Percentiles rank a stretch among this genome's conserved stretches.
phyloP scores from a whole-genome alignment of 2,329 filamentous ascomycete species.

The Monilinia fructicola region DNA sequence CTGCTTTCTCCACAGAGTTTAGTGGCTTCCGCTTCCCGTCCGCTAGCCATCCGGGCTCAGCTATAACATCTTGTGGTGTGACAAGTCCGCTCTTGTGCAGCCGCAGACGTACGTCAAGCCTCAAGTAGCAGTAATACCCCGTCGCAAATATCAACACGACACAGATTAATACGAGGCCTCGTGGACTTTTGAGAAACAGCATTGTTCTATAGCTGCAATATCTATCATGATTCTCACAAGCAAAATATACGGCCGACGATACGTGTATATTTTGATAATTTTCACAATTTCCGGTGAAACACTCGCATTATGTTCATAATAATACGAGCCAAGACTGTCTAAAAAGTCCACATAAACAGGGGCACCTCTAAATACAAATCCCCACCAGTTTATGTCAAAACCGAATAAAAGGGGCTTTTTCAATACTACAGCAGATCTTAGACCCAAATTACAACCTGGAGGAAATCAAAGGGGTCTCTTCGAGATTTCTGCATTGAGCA shows the following conservation, averaged over 20 bases:
- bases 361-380: neutral
- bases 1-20: slow-evolving; percentile 9
- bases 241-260: neutral
- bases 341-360: neutral
- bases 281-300: neutral
- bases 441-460: no score
- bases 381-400: no score
- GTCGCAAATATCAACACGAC: slow-evolving; percentile 2
- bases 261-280: neutral
- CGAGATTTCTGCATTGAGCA: no score
- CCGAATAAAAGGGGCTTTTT: no score
- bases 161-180: slow-evolving; percentile 17
- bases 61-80: neutral
- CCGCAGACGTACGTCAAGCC: neutral
- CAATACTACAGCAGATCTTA: no score
- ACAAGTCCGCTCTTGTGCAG: neutral
- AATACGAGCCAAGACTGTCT: slow-evolving; percentile 8
- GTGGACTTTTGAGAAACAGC: slow-evolving; percentile 6
- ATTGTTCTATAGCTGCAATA: slow-evolving; percentile 10
- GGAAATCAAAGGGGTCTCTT: neutral
- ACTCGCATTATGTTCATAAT: neutral
- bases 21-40: neutral
- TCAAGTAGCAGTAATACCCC: slow-evolving; percentile 12
- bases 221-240: slow-evolving; percentile 6
- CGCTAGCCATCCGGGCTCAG: neutral